Conservation (phyloP, 257 asterid genomes). For the Ballota nigra region DNA sequence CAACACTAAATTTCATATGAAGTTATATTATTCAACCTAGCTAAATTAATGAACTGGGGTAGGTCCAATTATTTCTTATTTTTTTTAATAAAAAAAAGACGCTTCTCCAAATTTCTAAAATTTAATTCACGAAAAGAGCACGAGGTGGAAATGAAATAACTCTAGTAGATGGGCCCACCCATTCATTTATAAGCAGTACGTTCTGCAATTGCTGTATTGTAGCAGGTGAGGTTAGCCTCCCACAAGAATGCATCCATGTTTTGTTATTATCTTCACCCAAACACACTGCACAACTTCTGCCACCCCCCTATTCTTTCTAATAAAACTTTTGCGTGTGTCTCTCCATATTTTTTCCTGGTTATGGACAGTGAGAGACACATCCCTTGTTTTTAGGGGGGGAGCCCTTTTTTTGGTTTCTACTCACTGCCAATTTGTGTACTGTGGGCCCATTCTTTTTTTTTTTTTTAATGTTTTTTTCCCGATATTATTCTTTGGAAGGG, state of each 20-base stretch:
- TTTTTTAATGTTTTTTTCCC: not conserved
- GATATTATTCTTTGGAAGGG: conserved; percentile 12
- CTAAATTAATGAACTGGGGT: too few species aligned
- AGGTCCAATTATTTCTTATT: too few species aligned
- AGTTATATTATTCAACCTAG: too few species aligned
- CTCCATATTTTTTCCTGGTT: not conserved
- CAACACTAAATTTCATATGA: too few species aligned
- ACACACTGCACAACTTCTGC: conserved; percentile 22
- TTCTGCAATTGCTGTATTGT: not conserved
- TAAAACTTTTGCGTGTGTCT: conserved; percentile 8
- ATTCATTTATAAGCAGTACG: not conserved
- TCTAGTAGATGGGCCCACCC: not conserved
- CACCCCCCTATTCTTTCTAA: not conserved
- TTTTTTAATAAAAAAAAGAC: too few species aligned
- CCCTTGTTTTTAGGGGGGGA: conserved; percentile 24
- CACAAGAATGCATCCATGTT: not conserved
- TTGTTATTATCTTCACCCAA: conserved; percentile 9
- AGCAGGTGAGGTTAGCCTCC: not conserved
- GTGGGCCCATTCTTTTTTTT: conserved; percentile 15
- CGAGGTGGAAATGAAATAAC: conserved; percentile 8
- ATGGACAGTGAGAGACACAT: conserved; percentile 12
- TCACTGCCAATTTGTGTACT: conserved; percentile 3
- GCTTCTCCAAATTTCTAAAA: too few species aligned
- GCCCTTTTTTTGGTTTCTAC: not conserved
- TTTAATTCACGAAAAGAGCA: not conserved